These are phyloP conservation scores for Dacryopinax spathularia DNA, from an alignment of 768 basidiomycete genomes.

Conservation along the genomic window DNA sequence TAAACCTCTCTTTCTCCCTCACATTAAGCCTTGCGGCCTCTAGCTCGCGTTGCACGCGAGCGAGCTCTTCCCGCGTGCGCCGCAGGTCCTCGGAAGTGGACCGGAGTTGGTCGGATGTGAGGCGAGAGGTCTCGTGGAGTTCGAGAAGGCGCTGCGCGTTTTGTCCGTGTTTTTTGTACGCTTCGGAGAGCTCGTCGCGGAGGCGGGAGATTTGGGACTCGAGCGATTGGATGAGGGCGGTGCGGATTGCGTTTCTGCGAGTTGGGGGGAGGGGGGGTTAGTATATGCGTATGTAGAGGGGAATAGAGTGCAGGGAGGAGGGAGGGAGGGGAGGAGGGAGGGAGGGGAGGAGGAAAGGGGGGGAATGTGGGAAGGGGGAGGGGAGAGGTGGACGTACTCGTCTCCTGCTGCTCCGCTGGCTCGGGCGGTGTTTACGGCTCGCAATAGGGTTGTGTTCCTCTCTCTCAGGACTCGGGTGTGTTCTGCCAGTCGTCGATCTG, in stretches of 20 bases:
- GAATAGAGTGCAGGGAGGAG: constrained; percentile 3
- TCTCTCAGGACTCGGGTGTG: constrained; percentile 86
- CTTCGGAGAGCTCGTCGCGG: constrained; percentile 80
- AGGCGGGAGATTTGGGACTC: constrained; percentile 87
- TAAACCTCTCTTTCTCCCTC: constrained; percentile 75
- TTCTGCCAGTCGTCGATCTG: constrained; percentile 82
- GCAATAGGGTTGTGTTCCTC: constrained; percentile 74
- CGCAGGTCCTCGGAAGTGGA: constrained; percentile 68
- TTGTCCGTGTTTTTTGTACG: constrained; percentile 93
- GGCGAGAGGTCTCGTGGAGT: constrained; percentile 97
- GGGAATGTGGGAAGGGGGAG: constrained; percentile 20
- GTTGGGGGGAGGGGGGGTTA: background rate
- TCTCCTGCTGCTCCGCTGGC: constrained; percentile 32
- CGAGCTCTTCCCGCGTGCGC: constrained; percentile 62
- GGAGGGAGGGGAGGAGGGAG: constrained; percentile 2
- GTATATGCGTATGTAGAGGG: background rate
- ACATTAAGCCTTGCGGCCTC: constrained; percentile 73
- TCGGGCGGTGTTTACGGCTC: constrained; percentile 65
- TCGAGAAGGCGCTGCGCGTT: constrained; percentile 84
- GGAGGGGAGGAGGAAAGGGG: background rate
- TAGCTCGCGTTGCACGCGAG: constrained; percentile 55
- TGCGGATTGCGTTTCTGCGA: constrained; percentile 63
- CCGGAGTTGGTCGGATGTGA: constrained; percentile 34
- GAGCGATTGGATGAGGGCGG: constrained; percentile 79
- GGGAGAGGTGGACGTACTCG: constrained; percentile 40